Evolutionary conservation across 306 rosid genomes (phyloP).

Genomic region (Ammopiptanthus mongolicus): DNA sequence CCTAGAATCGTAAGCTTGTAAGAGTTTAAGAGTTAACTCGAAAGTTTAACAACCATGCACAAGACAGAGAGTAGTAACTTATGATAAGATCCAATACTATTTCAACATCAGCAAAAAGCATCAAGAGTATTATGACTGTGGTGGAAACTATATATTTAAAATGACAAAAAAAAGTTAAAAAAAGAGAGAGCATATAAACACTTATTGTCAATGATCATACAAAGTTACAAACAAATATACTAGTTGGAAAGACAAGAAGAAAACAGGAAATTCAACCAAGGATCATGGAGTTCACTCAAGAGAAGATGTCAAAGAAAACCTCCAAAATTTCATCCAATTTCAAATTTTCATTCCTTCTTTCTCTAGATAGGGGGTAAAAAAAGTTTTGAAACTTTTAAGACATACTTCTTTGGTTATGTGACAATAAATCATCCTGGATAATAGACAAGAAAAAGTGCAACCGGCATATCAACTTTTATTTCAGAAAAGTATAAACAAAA

Average conservation of each 20-base stretch:
- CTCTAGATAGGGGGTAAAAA: neutral
- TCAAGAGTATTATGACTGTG: neutral
- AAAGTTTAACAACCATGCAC: too few species aligned
- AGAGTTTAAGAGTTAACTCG: too few species aligned
- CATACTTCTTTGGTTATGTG: too few species aligned
- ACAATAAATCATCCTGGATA: neutral
- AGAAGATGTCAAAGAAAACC: neutral
- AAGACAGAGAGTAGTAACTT: neutral
- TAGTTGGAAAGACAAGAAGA: neutral
- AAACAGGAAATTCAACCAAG: neutral
- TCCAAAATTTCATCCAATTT: neutral
- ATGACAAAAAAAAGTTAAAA: neutral
- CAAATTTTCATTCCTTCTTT: neutral
- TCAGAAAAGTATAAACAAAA: neutral
- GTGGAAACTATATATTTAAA: neutral
- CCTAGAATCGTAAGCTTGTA: too few species aligned
- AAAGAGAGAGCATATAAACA: neutral
- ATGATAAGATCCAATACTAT: neutral
- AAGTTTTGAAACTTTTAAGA: too few species aligned
- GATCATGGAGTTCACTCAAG: neutral
- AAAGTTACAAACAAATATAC: neutral
- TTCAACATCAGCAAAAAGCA: neutral
- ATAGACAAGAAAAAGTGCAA: neutral
- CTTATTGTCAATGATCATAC: neutral
- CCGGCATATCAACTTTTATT: neutral